Evolutionary conservation across 345 rosid genomes (phyloP), one percentile per base, ranked within the genome.

Genomic region (Alliaria petiolata): DNA sequence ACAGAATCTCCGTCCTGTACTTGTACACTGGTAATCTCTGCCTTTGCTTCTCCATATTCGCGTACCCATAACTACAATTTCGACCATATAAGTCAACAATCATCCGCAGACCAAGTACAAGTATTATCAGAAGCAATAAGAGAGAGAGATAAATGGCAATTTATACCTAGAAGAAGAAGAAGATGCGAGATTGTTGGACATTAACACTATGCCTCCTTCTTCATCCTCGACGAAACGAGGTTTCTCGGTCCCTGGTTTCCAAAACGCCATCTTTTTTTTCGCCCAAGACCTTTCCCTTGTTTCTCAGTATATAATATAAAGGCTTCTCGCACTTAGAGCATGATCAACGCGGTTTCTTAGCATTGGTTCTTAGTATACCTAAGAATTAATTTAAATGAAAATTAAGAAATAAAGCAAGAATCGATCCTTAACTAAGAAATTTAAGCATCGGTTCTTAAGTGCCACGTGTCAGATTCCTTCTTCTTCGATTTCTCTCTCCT

Each of bases 181-280:
- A 11, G 98, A 83, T 0, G 96, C 69, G 52, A 75, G 71, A 46
- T 85, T 76, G 12, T 84, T 67, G 10, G 89, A 69, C 42, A 86
- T 61, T 66, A 89, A 84, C 63, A 91, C 81, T 40, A 91, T 88
- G 16, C 97, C 96, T 55, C 99, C 99, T 78, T 91, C 99, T 79
- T 86, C 96, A 69, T 95, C 99, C 67, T 95, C 97, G 22, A 88
- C 72, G 17, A 95, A 79, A 43, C 87, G 88, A 20, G 97, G 96
- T 71, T 86, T 88, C 84, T 91, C 93, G 8, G 89, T 66, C 26
- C 96, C 99, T 7, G 97, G 97, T 75, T 91, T 91, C 99, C 97
- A 95, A 63, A 91, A 91, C 69, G 99, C 75, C 95, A 89, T 87
- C 53, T 47, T 40, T 30, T 25, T 13, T 33, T 12, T 3, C 62